Evolutionary conservation across 2,329 filamentous ascomycete genomes (phyloP).

Genomic region (Calonectria pauciramosa): DNA sequence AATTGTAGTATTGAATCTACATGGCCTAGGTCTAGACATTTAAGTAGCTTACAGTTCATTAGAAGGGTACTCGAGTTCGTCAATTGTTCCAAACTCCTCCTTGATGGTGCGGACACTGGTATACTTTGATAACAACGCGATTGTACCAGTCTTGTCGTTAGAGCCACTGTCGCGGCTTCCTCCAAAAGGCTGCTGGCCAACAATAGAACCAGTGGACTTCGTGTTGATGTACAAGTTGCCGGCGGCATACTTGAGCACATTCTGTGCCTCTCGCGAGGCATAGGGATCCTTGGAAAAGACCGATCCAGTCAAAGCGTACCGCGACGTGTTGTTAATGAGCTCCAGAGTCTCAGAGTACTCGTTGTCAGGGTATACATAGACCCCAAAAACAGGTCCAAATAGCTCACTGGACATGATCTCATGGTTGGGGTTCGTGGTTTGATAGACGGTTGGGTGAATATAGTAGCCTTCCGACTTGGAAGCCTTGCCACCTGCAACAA

Average conservation of each 20-base stretch:
- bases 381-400: slow-evolving; percentile 62
- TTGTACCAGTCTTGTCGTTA: slow-evolving; percentile 76
- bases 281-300: slow-evolving; percentile 76
- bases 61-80: slow-evolving; percentile 33
- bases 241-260: slow-evolving; percentile 74
- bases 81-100: slow-evolving; percentile 70
- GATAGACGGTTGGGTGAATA: slow-evolving; percentile 62
- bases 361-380: slow-evolving; percentile 62
- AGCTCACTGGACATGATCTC: slow-evolving; percentile 61
- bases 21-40: not conserved
- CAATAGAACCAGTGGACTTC: slow-evolving; percentile 72
- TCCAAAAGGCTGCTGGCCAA: slow-evolving; percentile 78
- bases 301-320: slow-evolving; percentile 70
- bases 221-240: slow-evolving; percentile 78
- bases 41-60: slow-evolving; percentile 31
- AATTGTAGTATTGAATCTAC: no score
- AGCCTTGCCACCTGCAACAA: slow-evolving; percentile 60
- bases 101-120: slow-evolving; percentile 73
- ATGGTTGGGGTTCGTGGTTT: slow-evolving; percentile 56
- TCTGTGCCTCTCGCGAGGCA: slow-evolving; percentile 73
- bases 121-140: slow-evolving; percentile 70
- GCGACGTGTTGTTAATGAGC: slow-evolving; percentile 32
- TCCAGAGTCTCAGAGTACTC: slow-evolving; percentile 34
- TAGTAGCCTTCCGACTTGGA: slow-evolving; percentile 59
- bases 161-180: slow-evolving; percentile 74